Evolutionary conservation across 345 rosid genomes (phyloP).

Genomic region (Populus simonii): DNA sequence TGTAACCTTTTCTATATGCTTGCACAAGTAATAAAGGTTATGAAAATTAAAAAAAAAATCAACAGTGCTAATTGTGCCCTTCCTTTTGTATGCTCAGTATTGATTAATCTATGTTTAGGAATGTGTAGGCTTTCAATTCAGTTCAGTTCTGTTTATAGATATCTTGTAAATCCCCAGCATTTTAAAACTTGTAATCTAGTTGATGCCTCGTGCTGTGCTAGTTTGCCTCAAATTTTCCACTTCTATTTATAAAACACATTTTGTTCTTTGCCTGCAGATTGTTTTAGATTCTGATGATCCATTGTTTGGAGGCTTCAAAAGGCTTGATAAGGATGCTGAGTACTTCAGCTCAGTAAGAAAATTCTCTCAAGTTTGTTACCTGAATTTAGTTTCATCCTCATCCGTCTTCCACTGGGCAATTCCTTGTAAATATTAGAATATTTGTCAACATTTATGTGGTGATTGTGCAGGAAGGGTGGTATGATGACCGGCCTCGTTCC

Average conservation of each 20-base stretch:
- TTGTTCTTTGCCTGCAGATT: conserved; percentile 36
- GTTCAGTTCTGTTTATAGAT: too few relatives aligned
- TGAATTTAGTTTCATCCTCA: background rate
- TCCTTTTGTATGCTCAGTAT: too few relatives aligned
- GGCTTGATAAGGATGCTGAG: conserved; percentile 60
- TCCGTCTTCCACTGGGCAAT: background rate
- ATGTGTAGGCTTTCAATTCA: too few relatives aligned
- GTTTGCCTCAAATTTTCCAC: background rate
- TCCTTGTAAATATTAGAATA: background rate
- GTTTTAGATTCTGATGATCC: conserved; percentile 78
- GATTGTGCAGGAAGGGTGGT: conserved; percentile 64
- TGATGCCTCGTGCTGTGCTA: background rate
- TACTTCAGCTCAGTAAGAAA: conserved; percentile 68
- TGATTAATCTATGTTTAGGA: too few relatives aligned
- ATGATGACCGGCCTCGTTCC: conserved; percentile 65
- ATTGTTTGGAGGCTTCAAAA: conserved; percentile 71
- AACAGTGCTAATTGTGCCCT: too few relatives aligned
- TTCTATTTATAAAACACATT: background rate
- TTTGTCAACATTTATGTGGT: conserved; percentile 7
- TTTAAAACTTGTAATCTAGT: background rate
- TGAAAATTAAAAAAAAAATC: too few relatives aligned
- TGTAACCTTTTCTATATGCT: background rate
- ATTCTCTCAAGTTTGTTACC: background rate
- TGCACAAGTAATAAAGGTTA: background rate
- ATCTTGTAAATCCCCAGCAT: background rate